phyloP scores from a whole-genome alignment of 345 rosid species.

The Xanthoceras sorbifolium region DNA sequence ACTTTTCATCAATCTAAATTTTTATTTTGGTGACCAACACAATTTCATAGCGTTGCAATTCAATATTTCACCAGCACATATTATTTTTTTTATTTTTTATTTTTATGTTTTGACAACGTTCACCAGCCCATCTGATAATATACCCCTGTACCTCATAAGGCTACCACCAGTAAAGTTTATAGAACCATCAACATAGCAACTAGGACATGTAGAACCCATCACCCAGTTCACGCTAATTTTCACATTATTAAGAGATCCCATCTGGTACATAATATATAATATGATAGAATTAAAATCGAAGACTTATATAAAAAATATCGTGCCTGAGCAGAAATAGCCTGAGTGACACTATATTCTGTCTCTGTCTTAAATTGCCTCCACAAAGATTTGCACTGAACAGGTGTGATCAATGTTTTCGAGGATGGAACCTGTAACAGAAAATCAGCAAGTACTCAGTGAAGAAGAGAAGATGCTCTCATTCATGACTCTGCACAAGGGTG shows the following conservation, averaged over 20 bases:
- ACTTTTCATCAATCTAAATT: background rate
- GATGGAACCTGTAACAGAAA: slow-evolving; percentile 59
- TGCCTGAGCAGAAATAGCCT: slow-evolving; percentile 99
- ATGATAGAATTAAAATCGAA: background rate
- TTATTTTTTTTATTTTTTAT: too few species aligned
- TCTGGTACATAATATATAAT: background rate
- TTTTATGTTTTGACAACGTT: too few species aligned
- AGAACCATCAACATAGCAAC: too few species aligned
- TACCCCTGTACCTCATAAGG: background rate
- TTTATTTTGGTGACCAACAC: background rate
- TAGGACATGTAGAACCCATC: background rate
- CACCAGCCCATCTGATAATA: background rate
- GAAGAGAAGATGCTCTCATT: background rate
- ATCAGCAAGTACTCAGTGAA: slow-evolving; percentile 3
- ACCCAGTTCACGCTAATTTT: background rate
- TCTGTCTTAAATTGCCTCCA: slow-evolving; percentile 98
- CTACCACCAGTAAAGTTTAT: too few species aligned
- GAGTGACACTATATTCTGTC: slow-evolving; percentile 91
- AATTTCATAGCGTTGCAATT: background rate
- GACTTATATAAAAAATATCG: slow-evolving; percentile 15
- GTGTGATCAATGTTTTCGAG: slow-evolving; percentile 86
- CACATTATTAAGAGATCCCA: background rate
- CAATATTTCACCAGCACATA: background rate
- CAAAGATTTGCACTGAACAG: slow-evolving; percentile 92
- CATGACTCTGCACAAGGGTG: background rate